Evolutionary conservation across 129 eudicot species (phyloP).

Genomic region (Helichrysum umbraculigerum): DNA sequence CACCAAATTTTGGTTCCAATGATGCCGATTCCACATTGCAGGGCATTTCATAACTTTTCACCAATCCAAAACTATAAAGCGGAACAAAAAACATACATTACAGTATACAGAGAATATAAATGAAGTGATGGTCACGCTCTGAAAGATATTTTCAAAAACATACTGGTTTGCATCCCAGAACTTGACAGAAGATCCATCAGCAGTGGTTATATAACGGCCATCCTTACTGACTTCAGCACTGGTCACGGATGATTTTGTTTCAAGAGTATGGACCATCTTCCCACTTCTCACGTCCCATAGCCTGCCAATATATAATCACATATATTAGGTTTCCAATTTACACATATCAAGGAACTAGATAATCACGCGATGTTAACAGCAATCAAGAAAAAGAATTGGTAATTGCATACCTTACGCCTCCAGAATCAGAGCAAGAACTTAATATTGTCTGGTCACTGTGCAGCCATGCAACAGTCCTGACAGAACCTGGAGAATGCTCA

Average conservation of each 20-base stretch:
- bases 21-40: constrained; percentile 75
- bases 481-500: constrained; percentile 71
- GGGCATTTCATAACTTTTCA: constrained; percentile 82
- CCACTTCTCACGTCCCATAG: constrained; percentile 69
- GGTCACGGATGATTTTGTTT: constrained; percentile 62
- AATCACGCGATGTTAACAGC: not conserved
- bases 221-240: constrained; percentile 74
- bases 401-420: constrained; percentile 63
- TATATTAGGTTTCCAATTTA: not conserved
- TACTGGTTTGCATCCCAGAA: constrained; percentile 80
- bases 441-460: constrained; percentile 79
- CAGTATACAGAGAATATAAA: not conserved
- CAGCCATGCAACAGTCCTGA: constrained; percentile 73
- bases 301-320: constrained; percentile 28
- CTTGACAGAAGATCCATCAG: constrained; percentile 66
- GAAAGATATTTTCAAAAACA: constrained; percentile 13
- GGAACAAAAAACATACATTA: not conserved
- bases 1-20: constrained; percentile 67
- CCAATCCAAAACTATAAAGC: constrained; percentile 63
- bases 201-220: constrained; percentile 68
- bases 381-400: not conserved
- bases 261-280: constrained; percentile 53
- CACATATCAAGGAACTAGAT: constrained; percentile 1
- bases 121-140: not conserved
- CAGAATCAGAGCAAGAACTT: constrained; percentile 69